phyloP scores from a whole-genome alignment of 345 rosid species.

The Linum tenue region DNA sequence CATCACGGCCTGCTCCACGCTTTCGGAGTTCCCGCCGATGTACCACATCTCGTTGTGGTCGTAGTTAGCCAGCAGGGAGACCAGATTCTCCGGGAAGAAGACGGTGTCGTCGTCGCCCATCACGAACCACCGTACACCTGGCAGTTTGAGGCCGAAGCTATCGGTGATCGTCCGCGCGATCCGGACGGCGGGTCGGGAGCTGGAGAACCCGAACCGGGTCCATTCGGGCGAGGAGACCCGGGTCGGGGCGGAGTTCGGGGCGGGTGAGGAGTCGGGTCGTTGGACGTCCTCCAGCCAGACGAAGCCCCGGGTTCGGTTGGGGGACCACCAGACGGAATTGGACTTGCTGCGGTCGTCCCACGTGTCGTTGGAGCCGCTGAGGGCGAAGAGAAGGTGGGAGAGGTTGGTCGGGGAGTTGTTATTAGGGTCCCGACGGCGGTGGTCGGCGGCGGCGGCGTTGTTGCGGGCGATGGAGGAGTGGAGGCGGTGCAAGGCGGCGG shows the following conservation, averaged over 20 bases:
- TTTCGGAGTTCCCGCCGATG: slow-evolving; percentile 70
- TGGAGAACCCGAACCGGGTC: slow-evolving; percentile 45
- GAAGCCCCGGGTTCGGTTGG: slow-evolving; percentile 45
- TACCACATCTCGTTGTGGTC: slow-evolving; percentile 78
- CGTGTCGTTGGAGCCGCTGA: slow-evolving; percentile 51
- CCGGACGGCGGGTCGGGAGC: slow-evolving; percentile 61
- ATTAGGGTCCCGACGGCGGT: too few species aligned
- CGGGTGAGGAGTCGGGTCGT: neutral
- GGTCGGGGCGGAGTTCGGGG: slow-evolving; percentile 22
- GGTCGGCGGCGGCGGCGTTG: slow-evolving; percentile 8
- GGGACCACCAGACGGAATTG: slow-evolving; percentile 58
- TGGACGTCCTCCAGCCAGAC: slow-evolving; percentile 51
- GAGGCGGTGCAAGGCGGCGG: slow-evolving; percentile 14
- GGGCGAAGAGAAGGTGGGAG: slow-evolving; percentile 60
- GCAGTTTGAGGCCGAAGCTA: slow-evolving; percentile 34
- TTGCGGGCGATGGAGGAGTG: slow-evolving; percentile 16
- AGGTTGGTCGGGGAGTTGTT: slow-evolving; percentile 38
- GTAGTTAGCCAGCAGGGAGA: slow-evolving; percentile 47
- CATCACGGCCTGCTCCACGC: slow-evolving; percentile 60
- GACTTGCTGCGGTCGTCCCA: slow-evolving; percentile 53
- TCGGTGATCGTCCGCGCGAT: slow-evolving; percentile 67
- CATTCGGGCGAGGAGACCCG: slow-evolving; percentile 46
- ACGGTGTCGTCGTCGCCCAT: slow-evolving; percentile 95
- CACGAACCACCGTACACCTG: slow-evolving; percentile 73
- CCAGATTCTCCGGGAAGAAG: slow-evolving; percentile 52